Conservation (phyloP, 768 basidiomycete species). For the Pulveroboletus sp. region DNA sequence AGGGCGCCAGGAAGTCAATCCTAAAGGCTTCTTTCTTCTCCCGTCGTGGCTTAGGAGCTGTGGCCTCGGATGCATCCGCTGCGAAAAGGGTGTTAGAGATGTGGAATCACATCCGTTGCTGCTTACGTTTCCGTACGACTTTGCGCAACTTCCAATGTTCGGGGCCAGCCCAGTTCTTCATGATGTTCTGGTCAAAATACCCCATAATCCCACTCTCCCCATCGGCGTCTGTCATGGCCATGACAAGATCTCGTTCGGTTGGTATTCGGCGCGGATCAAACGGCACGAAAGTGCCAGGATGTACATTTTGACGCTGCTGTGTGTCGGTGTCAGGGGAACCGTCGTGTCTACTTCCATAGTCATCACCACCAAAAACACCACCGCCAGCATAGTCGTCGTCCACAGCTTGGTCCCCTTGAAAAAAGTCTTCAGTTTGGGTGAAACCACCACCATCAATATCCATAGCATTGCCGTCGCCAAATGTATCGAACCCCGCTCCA, state of each 20-base stretch:
- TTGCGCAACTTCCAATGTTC: slow-evolving; percentile 97
- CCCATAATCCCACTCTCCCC: slow-evolving; percentile 62
- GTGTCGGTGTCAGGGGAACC: slow-evolving; percentile 45
- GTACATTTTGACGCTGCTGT: slow-evolving; percentile 37
- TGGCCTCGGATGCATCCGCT: slow-evolving; percentile 51
- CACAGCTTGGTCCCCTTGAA: slow-evolving; percentile 58
- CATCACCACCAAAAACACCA: slow-evolving; percentile 41
- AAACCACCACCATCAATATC: slow-evolving; percentile 40
- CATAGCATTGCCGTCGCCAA: slow-evolving; percentile 30
- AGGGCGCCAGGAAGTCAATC: slow-evolving; percentile 71
- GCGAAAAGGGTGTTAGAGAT: slow-evolving; percentile 9
- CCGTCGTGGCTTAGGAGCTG: slow-evolving; percentile 52
- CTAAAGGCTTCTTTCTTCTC: slow-evolving; percentile 80
- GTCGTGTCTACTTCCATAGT: slow-evolving; percentile 36
- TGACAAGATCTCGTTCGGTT: slow-evolving; percentile 75
- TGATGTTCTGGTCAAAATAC: slow-evolving; percentile 84
- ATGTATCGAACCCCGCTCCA: slow-evolving; percentile 18
- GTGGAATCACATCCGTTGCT: not conserved
- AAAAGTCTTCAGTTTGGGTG: slow-evolving; percentile 60
- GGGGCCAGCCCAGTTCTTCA: slow-evolving; percentile 98
- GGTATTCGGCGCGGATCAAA: slow-evolving; percentile 85
- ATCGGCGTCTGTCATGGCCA: slow-evolving; percentile 79
- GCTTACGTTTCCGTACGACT: slow-evolving; percentile 73
- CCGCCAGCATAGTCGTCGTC: slow-evolving; percentile 45
- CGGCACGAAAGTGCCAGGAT: slow-evolving; percentile 56